These are phyloP conservation scores for Pseudozyma sp. DNA, from an alignment of 1,284 basidiomycete genomes.

Conservation along the genomic window DNA sequence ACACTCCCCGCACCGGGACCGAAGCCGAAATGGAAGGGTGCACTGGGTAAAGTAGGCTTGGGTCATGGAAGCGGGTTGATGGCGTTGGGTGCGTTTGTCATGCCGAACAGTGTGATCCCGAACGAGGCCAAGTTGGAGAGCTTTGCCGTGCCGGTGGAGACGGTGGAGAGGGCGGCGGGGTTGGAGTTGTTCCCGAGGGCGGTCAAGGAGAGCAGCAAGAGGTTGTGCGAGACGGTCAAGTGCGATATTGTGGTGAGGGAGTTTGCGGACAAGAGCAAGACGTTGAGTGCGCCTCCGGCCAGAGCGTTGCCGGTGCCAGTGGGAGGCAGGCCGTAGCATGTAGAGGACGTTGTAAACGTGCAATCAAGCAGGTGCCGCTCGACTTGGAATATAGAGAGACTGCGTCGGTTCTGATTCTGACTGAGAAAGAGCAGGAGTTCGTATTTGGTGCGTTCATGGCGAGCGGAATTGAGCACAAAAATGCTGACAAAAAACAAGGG, in stretches of 20 bases:
- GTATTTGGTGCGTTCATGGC: too few relatives aligned
- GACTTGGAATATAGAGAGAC: too few relatives aligned
- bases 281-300: conserved; percentile 24
- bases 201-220: conserved; percentile 82
- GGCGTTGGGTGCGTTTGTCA: conserved; percentile 63
- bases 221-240: conserved; percentile 76
- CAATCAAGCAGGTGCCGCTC: not conserved
- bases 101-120: conserved; percentile 67
- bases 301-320: conserved; percentile 9
- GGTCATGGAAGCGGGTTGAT: conserved; percentile 9
- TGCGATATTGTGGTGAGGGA: conserved; percentile 64
- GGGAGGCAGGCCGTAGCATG: not conserved
- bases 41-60: conserved; percentile 27
- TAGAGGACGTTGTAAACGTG: not conserved
- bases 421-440: too few relatives aligned
- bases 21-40: conserved; percentile 26
- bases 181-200: conserved; percentile 87
- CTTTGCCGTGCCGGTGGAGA: conserved; percentile 75
- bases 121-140: conserved; percentile 61
- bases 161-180: conserved; percentile 90
- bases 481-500: too few relatives aligned
- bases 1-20: conserved; percentile 13
- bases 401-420: too few relatives aligned
- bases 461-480: too few relatives aligned
- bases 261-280: conserved; percentile 52